Conservation (phyloP, 192 early-diverging fungal genomes). For the Podila epicladia region DNA sequence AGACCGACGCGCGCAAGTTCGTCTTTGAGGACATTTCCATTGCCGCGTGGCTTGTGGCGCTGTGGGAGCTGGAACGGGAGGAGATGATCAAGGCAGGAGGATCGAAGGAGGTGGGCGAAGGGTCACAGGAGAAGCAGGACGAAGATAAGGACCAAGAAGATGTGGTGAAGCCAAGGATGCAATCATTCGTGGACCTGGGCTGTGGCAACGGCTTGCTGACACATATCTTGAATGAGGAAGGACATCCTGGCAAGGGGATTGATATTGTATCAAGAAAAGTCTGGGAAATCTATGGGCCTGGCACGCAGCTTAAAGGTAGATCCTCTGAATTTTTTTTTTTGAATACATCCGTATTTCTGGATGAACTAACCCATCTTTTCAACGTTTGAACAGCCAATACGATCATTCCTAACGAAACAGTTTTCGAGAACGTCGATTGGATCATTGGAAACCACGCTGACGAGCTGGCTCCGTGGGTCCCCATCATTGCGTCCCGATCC, state of each 20-base stretch:
- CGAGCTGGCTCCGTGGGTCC: constrained; percentile 88
- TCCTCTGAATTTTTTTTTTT: not conserved
- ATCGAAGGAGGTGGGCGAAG: not conserved
- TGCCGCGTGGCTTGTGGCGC: constrained; percentile 80
- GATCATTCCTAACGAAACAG: constrained; percentile 58
- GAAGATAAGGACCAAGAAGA: not conserved
- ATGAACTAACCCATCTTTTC: too few species aligned
- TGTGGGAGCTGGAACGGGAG: constrained; percentile 70
- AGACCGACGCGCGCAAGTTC: constrained; percentile 85
- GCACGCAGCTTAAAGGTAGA: constrained; percentile 57
- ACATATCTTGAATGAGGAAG: constrained; percentile 75
- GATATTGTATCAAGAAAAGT: constrained; percentile 81
- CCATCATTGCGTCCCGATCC: constrained; percentile 73
- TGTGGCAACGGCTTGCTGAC: constrained; percentile 90
- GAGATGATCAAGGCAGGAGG: not conserved
- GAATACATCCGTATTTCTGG: not conserved
- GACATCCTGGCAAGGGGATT: constrained; percentile 76
- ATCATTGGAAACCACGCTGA: constrained; percentile 92
- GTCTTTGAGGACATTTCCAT: constrained; percentile 91
- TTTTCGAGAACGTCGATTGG: constrained; percentile 71
- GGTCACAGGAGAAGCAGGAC: not conserved
- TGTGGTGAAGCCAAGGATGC: constrained; percentile 9
- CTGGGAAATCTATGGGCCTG: constrained; percentile 68
- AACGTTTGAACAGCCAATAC: constrained; percentile 20
- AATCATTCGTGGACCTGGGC: constrained; percentile 83